These are phyloP conservation scores for Nannizziopsis barbatae DNA, from an alignment of 2,329 filamentous ascomycete genomes.

Conservation along the genomic window DNA sequence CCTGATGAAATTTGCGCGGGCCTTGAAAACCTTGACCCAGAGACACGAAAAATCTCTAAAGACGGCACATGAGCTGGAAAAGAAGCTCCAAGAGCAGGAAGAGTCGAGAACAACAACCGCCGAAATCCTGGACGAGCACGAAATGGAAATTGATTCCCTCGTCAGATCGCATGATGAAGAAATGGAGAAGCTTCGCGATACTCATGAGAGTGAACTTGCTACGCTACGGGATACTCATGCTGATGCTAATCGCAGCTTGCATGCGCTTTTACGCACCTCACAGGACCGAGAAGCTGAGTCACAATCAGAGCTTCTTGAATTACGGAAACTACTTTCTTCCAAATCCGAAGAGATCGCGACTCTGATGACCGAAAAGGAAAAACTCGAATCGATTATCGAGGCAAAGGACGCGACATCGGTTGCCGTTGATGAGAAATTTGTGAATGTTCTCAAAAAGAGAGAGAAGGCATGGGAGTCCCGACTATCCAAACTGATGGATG, in stretches of 20 bases:
- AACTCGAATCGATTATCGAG: slow-evolving; percentile 27
- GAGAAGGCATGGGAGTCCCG: slow-evolving; percentile 36
- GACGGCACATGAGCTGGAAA: slow-evolving; percentile 24
- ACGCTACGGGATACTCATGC: slow-evolving; percentile 30
- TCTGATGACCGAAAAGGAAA: slow-evolving; percentile 26
- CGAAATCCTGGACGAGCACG: slow-evolving; percentile 9
- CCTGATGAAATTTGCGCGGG: slow-evolving; percentile 24
- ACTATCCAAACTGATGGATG: slow-evolving; percentile 31
- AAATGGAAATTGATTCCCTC: slow-evolving; percentile 16
- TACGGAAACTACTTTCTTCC: slow-evolving; percentile 19
- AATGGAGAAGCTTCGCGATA: slow-evolving; percentile 27
- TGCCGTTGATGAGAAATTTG: slow-evolving; percentile 32
- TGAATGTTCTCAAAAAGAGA: slow-evolving; percentile 31
- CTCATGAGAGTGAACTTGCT: slow-evolving; percentile 28
- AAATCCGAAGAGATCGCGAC: slow-evolving; percentile 18
- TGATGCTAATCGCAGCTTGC: slow-evolving; percentile 28
- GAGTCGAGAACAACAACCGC: slow-evolving; percentile 24
- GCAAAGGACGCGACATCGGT: slow-evolving; percentile 32
- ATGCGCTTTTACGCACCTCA: slow-evolving; percentile 24
- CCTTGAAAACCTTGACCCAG: slow-evolving; percentile 23
- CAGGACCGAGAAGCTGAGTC: slow-evolving; percentile 29
- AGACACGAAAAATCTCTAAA: slow-evolving; percentile 25
- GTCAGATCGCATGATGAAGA: slow-evolving; percentile 28
- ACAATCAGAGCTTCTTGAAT: slow-evolving; percentile 23
- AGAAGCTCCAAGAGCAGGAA: slow-evolving; percentile 17